Base-by-base conservation (phyloP, 75 land plant genomes). In the Larix kaempferi region DNA sequence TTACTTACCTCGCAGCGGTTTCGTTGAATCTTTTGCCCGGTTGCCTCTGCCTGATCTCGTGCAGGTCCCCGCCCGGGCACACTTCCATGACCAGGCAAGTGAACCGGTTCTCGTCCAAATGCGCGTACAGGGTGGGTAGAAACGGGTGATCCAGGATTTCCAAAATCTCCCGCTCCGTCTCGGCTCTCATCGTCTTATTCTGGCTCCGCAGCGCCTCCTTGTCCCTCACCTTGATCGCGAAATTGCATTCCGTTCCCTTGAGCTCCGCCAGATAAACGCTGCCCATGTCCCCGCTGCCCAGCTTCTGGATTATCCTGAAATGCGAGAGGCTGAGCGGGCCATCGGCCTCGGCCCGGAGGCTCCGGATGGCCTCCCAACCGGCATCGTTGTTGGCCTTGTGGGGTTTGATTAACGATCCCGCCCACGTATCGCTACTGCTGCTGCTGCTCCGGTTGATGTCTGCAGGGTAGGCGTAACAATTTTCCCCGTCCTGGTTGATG, bases 211-310 rank as follows among this genome's bases (percentile, higher is more conserved):
- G 87, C 7, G 90, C 86, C 26, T 83, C 88, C 84, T 92, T 92
- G 63, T 92, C 94, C 94, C 89, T 90, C 71, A 93, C 92, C 82
- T 92, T 92, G 92, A 92, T 92, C 8, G 94, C 94, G 82, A 92
- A 92, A 74, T 80, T 25, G 59, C 65, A 66, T 74, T 25, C 22
- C 41, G 64, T 14, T 6, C 60, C 22, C 73, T 82, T 82, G 17
- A 90, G 79, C 77, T 92, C 89, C 35, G 91, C 84, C 13, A 92
- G 85, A 83, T 90, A 92, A 0, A 92, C 95, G 73, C 84, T 75
- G 59, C 95, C 95, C 29, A 92, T 92, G 78, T 92, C 95, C 60
- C 95, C 95, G 86, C 81, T 78, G 44, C 95, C 95, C 76, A 92
- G 86, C 3, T 89, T 83, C 67, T 62, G 84, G 44, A 88, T 59